phyloP scores from a whole-genome alignment of 2,329 filamentous ascomycete species.

The Cercospora janseana region DNA sequence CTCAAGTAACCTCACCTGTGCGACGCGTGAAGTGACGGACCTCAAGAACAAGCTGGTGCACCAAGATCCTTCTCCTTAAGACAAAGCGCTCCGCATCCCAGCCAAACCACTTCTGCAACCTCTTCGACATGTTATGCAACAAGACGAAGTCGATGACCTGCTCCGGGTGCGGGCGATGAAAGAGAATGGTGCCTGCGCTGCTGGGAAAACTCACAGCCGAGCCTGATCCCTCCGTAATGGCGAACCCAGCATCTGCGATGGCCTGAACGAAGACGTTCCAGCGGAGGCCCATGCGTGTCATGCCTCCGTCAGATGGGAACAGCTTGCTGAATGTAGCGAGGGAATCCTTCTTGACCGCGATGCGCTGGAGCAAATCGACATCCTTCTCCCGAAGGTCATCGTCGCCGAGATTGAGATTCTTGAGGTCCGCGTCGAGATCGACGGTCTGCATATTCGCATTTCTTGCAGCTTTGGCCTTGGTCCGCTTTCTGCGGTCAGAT shows the following conservation, averaged over 20 bases:
- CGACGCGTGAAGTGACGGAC: too few relatives aligned
- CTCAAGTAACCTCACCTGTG: too few relatives aligned
- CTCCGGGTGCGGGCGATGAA: constrained; percentile 36
- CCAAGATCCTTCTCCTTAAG: constrained; percentile 8
- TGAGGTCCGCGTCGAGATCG: too few relatives aligned
- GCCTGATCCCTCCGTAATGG: constrained; percentile 11
- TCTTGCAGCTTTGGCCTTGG: neutral
- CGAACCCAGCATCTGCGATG: constrained; percentile 18
- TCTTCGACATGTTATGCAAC: constrained; percentile 32
- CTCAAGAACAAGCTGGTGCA: neutral
- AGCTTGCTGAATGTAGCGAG: constrained; percentile 6
- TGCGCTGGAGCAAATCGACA: too few relatives aligned
- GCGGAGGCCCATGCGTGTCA: neutral
- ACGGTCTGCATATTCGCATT: too few relatives aligned
- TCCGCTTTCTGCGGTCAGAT: neutral
- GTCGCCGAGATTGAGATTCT: too few relatives aligned
- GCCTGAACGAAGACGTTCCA: constrained; percentile 18
- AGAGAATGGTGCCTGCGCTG: constrained; percentile 15
- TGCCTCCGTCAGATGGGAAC: neutral
- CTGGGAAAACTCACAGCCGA: constrained; percentile 15
- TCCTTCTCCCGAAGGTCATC: too few relatives aligned
- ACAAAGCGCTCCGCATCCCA: constrained; percentile 29
- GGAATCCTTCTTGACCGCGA: neutral
- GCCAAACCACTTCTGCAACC: constrained; percentile 36
- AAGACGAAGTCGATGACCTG: constrained; percentile 32